Evolutionary conservation across 805 yeast genomes (phyloP), one percentile per base, ranked within the genome.

Genomic region (Candida alai): DNA sequence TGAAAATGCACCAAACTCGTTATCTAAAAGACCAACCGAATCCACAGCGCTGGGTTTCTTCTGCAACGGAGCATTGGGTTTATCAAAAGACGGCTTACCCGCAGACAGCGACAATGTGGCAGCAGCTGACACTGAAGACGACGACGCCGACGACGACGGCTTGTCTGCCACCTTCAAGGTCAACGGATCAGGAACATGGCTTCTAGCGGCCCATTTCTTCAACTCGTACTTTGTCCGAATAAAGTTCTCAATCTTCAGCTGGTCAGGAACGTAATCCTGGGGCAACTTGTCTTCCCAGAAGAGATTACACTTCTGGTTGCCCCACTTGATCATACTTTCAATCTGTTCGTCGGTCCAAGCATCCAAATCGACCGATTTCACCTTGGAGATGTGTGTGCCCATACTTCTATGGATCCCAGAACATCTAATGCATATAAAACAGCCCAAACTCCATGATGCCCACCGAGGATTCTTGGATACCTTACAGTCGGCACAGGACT

Each of bases 361-460:
- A 55, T 90, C 97, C 50, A 90, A 70, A 62, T 93, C 97, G 24
- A 90, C 94, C 5, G 95, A 83, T 54, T 93, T 86, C 32, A 93
- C 97, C 52, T 86, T 74, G 19, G 95, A 81, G 30, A 90, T 87
- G 60, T 90, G 98, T 0, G 97, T 89, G 1, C 98, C 97, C 81
- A 90, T 78, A 33, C 90, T 77, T 53, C 97, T 72, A 56, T 90
- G 98, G 42, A 90, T 84, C 2, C 98, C 98, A 1, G 97, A 89
- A 60, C 98, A 90, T 49, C 93, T 73, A 44, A 90, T 90, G 59
- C 98, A 90, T 26, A 90, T 74, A 51, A 93, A 89, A 37, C 93
- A 78, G 16, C 98, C 98, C 35, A 90, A 59, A 48, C 83, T 88
- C 96, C 97, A 90, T 13, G 94, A 81, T 8, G 97, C 96, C 98